Evolutionary conservation across 768 basidiomycete species (phyloP).

Genomic region (Tulasnella sp.): DNA sequence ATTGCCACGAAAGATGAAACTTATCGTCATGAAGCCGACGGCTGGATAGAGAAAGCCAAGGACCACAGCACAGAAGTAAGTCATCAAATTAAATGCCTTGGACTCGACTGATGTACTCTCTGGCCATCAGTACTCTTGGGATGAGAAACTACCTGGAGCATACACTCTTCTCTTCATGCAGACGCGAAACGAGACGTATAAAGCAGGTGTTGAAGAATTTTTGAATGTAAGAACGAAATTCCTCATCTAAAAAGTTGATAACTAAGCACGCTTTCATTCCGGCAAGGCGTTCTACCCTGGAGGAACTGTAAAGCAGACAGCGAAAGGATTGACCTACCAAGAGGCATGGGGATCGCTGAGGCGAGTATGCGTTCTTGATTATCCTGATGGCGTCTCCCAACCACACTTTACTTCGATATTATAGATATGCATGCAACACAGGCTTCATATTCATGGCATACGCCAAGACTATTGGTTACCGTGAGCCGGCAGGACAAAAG

Average conservation of each 20-base stretch:
- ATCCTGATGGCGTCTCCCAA: too few relatives aligned
- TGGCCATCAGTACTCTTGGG: slow-evolving; percentile 7
- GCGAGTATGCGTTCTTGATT: too few relatives aligned
- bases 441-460: slow-evolving; percentile 8
- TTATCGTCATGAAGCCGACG: not conserved
- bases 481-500: not conserved
- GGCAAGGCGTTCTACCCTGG: not conserved
- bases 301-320: slow-evolving; percentile 6
- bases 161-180: not conserved
- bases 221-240: slow-evolving; percentile 2
- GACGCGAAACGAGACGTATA: slow-evolving; percentile 1
- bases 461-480: slow-evolving; percentile 8
- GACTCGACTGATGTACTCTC: not conserved
- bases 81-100: too few relatives aligned
- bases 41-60: not conserved
- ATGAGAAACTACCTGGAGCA: slow-evolving; percentile 3
- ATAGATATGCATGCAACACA: slow-evolving; percentile 3
- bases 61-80: not conserved
- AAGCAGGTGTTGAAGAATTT: not conserved
- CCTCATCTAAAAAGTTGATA: too few relatives aligned
- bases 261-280: not conserved
- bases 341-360: slow-evolving; percentile 3
- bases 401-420: too few relatives aligned
- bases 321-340: slow-evolving; percentile 1
- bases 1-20: slow-evolving; percentile 7